A percentile compares a stretch with the other conserved stretches of the same genome.
phyloP scores from a whole-genome alignment of 768 basidiomycete species.

The Rhizopogon vesiculosus region DNA sequence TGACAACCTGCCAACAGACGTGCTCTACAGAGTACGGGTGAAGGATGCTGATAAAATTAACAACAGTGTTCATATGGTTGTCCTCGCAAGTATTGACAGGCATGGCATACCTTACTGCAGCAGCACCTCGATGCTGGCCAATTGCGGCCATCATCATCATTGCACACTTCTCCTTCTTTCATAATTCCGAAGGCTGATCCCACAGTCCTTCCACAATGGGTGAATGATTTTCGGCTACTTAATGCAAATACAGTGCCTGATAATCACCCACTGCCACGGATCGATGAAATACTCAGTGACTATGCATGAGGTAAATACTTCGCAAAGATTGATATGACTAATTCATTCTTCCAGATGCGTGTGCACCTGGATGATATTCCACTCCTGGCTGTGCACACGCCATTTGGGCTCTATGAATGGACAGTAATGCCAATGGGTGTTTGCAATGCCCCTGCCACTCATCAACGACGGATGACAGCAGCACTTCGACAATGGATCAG shows the following conservation, averaged over 20 bases:
- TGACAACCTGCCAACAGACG: constrained; percentile 14
- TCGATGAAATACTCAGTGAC: constrained; percentile 16
- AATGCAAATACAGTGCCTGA: constrained; percentile 14
- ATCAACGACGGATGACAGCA: constrained; percentile 12
- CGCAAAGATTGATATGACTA: constrained; percentile 23
- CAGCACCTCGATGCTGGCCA: constrained; percentile 29
- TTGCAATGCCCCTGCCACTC: constrained; percentile 10
- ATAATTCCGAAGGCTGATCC: constrained; percentile 9
- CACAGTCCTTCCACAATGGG: not conserved
- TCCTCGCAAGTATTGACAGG: constrained; percentile 28
- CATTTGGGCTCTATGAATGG: constrained; percentile 36
- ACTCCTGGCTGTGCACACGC: constrained; percentile 33
- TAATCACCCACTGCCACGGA: constrained; percentile 13
- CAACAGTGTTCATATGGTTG: constrained; percentile 22
- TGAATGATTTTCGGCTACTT: constrained; percentile 1
- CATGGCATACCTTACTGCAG: constrained; percentile 29
- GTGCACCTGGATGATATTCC: constrained; percentile 15
- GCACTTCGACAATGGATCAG: constrained; percentile 12
- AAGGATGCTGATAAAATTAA: constrained; percentile 21
- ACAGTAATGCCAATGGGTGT: constrained; percentile 5
- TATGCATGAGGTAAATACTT: constrained; percentile 15
- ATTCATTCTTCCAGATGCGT: constrained; percentile 23
- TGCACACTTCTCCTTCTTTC: constrained; percentile 24
- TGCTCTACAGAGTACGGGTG: constrained; percentile 17
- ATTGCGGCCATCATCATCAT: constrained; percentile 23